Percentiles rank a stretch among this genome's conserved stretches.
phyloP scores from a whole-genome alignment of 768 basidiomycete species.

The Hericium erinaceus region DNA sequence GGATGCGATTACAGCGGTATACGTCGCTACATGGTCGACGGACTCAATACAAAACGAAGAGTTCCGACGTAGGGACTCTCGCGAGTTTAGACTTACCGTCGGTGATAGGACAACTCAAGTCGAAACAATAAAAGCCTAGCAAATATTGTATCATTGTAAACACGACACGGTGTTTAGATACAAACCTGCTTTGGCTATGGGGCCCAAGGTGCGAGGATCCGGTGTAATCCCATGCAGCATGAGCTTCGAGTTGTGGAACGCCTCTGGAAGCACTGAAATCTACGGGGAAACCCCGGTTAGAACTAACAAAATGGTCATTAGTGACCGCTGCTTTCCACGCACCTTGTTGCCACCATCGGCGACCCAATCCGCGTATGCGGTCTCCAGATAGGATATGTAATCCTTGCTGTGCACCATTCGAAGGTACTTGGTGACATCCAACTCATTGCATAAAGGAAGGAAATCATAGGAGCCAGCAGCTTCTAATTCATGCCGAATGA shows the following conservation, averaged over 20 bases:
- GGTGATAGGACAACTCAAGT: constrained; percentile 24
- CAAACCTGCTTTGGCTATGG: constrained; percentile 19
- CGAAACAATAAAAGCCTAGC: constrained; percentile 24
- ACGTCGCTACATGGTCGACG: background rate
- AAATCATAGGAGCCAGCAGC: constrained; percentile 8
- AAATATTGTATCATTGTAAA: background rate
- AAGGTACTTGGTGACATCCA: constrained; percentile 8
- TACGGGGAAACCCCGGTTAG: background rate
- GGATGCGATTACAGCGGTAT: background rate
- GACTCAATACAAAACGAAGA: background rate
- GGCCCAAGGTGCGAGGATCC: constrained; percentile 2
- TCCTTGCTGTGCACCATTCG: constrained; percentile 18
- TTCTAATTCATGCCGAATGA: constrained; percentile 18
- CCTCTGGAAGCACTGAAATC: constrained; percentile 24
- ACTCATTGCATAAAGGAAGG: background rate
- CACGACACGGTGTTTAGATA: background rate
- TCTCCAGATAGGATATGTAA: constrained; percentile 21
- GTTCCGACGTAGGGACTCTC: background rate
- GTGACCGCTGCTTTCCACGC: background rate
- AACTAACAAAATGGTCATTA: too few species aligned
- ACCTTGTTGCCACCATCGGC: constrained; percentile 20
- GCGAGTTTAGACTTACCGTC: constrained; percentile 12
- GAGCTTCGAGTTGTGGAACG: constrained; percentile 20
- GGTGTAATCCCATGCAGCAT: background rate
- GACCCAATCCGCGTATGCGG: constrained; percentile 21